These are phyloP conservation scores for Ashbya aceris DNA, from an alignment of 1,139 yeast genomes.

Conservation along the genomic window DNA sequence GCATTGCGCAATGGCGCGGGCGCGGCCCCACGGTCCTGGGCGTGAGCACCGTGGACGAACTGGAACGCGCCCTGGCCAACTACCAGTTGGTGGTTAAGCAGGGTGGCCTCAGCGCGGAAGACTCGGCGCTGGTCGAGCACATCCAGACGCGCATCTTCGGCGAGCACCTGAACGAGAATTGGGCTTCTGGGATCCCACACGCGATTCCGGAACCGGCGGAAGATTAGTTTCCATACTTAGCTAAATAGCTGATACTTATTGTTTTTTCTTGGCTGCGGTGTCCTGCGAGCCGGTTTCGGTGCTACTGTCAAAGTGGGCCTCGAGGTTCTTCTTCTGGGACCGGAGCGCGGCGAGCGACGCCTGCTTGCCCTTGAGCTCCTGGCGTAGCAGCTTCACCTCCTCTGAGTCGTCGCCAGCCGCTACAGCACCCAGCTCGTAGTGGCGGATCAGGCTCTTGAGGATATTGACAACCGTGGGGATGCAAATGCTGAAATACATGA, in stretches of 20 bases:
- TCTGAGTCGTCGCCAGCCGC: slow-evolving; percentile 26
- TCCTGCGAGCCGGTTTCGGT: slow-evolving; percentile 19
- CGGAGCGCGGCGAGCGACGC: slow-evolving; percentile 42
- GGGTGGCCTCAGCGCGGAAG: slow-evolving; percentile 32
- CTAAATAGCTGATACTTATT: neutral
- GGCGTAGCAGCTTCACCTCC: slow-evolving; percentile 37
- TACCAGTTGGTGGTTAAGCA: slow-evolving; percentile 42
- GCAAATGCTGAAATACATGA: slow-evolving; percentile 50
- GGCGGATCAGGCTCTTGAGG: slow-evolving; percentile 48
- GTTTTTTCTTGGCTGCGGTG: slow-evolving; percentile 6
- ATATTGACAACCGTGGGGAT: slow-evolving; percentile 50
- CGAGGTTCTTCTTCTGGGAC: slow-evolving; percentile 47
- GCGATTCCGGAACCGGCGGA: too few relatives aligned
- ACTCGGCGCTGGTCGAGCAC: slow-evolving; percentile 36
- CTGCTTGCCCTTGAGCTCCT: slow-evolving; percentile 33
- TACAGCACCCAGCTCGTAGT: slow-evolving; percentile 37
- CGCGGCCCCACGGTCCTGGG: slow-evolving; percentile 65
- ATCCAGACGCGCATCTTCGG: slow-evolving; percentile 45
- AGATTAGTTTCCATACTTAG: too few relatives aligned
- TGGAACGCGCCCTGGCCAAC: slow-evolving; percentile 51
- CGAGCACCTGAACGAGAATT: slow-evolving; percentile 51
- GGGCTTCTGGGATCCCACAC: slow-evolving; percentile 60
- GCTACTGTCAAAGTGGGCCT: slow-evolving; percentile 43
- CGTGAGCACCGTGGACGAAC: slow-evolving; percentile 52
- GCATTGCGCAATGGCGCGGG: slow-evolving; percentile 49